phyloP scores from a whole-genome alignment of 1,139 yeast species.

The Pneumocystis jirovecii region DNA sequence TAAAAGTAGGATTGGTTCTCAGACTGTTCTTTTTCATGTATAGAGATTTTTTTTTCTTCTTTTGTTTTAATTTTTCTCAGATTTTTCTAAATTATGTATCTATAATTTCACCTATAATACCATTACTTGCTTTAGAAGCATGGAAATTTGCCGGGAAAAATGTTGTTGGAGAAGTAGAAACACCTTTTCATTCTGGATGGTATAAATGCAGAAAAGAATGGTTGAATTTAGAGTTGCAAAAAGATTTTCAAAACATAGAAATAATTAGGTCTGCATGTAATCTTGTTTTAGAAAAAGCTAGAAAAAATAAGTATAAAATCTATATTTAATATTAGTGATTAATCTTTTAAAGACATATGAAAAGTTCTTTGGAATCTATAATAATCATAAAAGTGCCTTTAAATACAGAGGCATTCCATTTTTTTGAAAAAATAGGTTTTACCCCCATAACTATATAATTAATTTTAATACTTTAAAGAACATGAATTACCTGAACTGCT shows the following conservation, averaged over 20 bases:
- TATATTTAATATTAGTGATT: constrained; percentile 48
- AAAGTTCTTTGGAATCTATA: constrained; percentile 14
- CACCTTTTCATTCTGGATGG: constrained; percentile 24
- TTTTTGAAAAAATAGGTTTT: not conserved
- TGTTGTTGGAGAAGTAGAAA: constrained; percentile 20
- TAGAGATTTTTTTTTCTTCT: not conserved
- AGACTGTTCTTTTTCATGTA: constrained; percentile 42
- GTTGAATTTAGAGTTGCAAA: constrained; percentile 20
- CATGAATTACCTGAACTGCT: constrained; percentile 37
- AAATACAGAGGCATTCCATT: not conserved
- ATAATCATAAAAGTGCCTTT: constrained; percentile 9
- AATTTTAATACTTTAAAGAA: not conserved
- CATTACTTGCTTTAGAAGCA: constrained; percentile 72
- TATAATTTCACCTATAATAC: constrained; percentile 65
- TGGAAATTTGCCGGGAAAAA: constrained; percentile 44
- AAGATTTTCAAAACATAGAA: constrained; percentile 30
- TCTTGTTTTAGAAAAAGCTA: constrained; percentile 32
- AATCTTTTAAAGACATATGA: constrained; percentile 22
- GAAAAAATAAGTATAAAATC: constrained; percentile 37
- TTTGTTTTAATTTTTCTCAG: constrained; percentile 20
- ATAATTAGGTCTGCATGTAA: constrained; percentile 27
- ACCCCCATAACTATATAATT: not conserved
- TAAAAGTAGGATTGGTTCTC: constrained; percentile 46
- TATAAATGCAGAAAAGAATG: constrained; percentile 31
- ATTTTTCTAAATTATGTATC: constrained; percentile 49